Base-by-base conservation (phyloP, 129 eudicot species). In the Arctium minus region DNA sequence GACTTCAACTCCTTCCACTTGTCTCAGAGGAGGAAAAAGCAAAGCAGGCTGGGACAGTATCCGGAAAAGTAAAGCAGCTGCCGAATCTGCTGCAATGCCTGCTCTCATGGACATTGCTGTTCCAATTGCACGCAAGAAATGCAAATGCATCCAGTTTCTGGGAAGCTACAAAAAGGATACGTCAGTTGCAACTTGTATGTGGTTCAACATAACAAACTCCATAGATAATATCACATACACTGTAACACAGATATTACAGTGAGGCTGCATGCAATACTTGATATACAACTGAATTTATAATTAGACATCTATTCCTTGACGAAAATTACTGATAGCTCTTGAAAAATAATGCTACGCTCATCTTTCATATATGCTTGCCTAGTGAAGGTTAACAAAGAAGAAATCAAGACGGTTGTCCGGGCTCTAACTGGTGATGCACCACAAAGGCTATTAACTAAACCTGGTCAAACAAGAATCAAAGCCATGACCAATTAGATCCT, bases 81-180 rank as follows among this genome's bases (percentile, higher is more conserved):
- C 99, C 38, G 99, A 87, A 91, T 96, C 99, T 76, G 99, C 97
- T 5, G 99, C 99, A 86, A 96, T 90, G 62, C 99, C 99, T 70
- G 90, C 97, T 90, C 97, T 88, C 95, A 91, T 91, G 12, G 99
- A 96, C 97, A 96, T 96, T 46, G 99, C 99, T 40, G 94, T 88
- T 68, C 99, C 99, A 80, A 96, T 96, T 78, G 99, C 99, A n/a
- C 99, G 94, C 88, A 96, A 74, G 82, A 96, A 96, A 87, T 96
- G 99, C 87, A 96, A 90, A 86, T 96, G 99, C 99, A 96, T 90
- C 99, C 99, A 96, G 81, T 96, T 96, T 85, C 97, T 90, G 30
- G 97, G 99, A 74, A 96, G 97, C 99, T 96, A 82, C 88, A 91
- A 53, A 74, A 78, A 69, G 60, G 78, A 71, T 77, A 33, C 68